Evolutionary conservation across 345 rosid species (phyloP).

Genomic region (Salix purpurea): DNA sequence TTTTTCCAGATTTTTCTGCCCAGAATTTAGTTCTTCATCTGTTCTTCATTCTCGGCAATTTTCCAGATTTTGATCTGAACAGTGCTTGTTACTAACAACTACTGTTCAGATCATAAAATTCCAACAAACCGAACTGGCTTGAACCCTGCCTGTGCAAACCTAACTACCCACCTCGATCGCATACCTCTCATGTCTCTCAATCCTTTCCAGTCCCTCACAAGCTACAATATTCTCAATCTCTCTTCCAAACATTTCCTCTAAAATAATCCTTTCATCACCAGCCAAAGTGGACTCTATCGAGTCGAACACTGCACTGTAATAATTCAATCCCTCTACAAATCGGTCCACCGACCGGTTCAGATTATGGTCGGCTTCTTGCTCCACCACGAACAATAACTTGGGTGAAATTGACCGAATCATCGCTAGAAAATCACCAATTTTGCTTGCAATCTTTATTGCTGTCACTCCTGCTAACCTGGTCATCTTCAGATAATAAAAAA

Average conservation of each 20-base stretch:
- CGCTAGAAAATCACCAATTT: constrained; percentile 28
- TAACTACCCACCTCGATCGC: constrained; percentile 31
- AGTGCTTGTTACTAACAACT: too few relatives aligned
- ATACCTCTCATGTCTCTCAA: constrained; percentile 49
- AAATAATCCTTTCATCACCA: constrained; percentile 21
- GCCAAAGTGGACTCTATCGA: constrained; percentile 28
- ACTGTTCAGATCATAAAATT: too few relatives aligned
- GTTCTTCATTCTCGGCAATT: too few relatives aligned
- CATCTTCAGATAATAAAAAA: constrained; percentile 42
- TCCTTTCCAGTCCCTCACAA: constrained; percentile 46
- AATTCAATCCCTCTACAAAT: constrained; percentile 41
- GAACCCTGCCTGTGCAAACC: constrained; percentile 36
- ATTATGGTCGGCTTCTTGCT: constrained; percentile 51
- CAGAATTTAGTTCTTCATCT: too few relatives aligned
- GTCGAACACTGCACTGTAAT: constrained; percentile 51
- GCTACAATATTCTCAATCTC: constrained; percentile 52
- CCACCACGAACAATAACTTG: constrained; percentile 31
- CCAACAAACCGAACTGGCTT: constrained; percentile 37
- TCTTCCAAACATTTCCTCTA: constrained; percentile 53
- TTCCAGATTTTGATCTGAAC: too few relatives aligned
- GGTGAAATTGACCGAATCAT: constrained; percentile 33
- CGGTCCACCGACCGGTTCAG: constrained; percentile 30
- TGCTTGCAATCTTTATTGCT: constrained; percentile 32
- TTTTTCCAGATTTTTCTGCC: too few relatives aligned
- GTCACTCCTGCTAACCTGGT: constrained; percentile 21